Base-by-base conservation (phyloP, 495 filamentous ascomycete genomes). In the Poronia punctata region DNA sequence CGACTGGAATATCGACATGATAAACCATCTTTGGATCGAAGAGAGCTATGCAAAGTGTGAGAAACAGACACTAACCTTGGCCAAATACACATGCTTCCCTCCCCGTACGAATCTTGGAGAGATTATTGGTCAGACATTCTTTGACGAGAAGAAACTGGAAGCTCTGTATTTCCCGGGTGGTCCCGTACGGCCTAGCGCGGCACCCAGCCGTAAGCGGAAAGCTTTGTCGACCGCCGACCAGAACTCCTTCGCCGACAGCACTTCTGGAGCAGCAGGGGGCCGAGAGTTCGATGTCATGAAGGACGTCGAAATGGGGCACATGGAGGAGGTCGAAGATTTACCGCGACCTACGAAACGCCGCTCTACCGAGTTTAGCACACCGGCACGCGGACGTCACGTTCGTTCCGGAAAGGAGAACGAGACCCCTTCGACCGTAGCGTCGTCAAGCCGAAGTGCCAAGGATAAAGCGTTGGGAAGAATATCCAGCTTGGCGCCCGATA, bases 1-100 rank as follows among this genome's bases (percentile, higher is more conserved):
- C 49, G 93, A 97, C 59, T 99, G 92, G 92, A 81, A 82, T 22
- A 79, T 97, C 20, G 62, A 90, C 29, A 81, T 93, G 46, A 70
- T 93, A 40, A 99, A 99, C 57, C 90, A 97, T 52, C 70, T 99
- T 1, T 99, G 92, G 92, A 74, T 99, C 31, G 92, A 99, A 57
- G 93, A 99, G 49, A 88, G 87, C 60, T 99, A 97, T 56, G 86
- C 88, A 5, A 84, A 80, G 54, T 95, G 88, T 70, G 67, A 83
- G 53, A 59, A 79, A 26, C 80, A 83, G 51, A 70, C 71, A 1
- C 52, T 87, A 3, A 76, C 81, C 2, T 72, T 84, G 42, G 66
- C 71, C 1, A 78, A 80, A 36, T 97, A 94, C 54, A 84, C 69
- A 1, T 72, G 82, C 49, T 99, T 96, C 53, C 93, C 92, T 11